phyloP scores from a whole-genome alignment of 169 alveolate species.

The Eimeria sp. region DNA sequence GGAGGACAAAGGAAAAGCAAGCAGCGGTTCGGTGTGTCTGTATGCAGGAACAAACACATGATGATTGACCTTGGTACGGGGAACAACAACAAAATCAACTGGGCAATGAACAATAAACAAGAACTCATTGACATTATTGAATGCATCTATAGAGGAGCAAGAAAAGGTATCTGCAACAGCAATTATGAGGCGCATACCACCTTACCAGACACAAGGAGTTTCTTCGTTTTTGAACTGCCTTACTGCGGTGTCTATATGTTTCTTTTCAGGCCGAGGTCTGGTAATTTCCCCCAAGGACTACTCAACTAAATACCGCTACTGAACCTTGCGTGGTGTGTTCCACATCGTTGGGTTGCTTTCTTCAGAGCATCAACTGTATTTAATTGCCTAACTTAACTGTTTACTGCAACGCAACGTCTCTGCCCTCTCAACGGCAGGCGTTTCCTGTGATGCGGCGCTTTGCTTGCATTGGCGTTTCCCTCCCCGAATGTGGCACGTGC shows the following conservation, averaged over 20 bases:
- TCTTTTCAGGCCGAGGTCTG: slow-evolving; percentile 94
- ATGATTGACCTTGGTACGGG: slow-evolving; percentile 99
- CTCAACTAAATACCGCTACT: slow-evolving; percentile 85
- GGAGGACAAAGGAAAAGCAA: too few relatives aligned
- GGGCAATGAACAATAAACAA: slow-evolving; percentile 98
- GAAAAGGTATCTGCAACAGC: slow-evolving; percentile 94
- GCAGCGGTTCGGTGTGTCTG: slow-evolving; percentile 92
- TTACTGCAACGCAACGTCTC: not conserved
- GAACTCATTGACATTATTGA: slow-evolving; percentile 99
- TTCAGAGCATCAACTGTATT: not conserved
- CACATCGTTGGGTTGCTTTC: not conserved
- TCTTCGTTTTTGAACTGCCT: not conserved
- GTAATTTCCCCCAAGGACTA: slow-evolving; percentile 98
- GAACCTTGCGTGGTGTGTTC: not conserved
- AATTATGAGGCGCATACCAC: not conserved
- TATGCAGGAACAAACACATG: slow-evolving; percentile 98
- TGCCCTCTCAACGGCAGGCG: not conserved
- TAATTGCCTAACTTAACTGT: not conserved
- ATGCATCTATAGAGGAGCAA: slow-evolving; percentile 98
- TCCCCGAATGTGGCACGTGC: not conserved
- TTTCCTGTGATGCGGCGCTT: not conserved
- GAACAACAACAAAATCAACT: slow-evolving; percentile 98
- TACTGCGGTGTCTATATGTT: not conserved
- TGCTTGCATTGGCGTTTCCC: not conserved
- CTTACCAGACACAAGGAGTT: not conserved